These are phyloP conservation scores for Blastobotrys persicus DNA, from an alignment of 1,139 yeast species.

Conservation along the genomic window DNA sequence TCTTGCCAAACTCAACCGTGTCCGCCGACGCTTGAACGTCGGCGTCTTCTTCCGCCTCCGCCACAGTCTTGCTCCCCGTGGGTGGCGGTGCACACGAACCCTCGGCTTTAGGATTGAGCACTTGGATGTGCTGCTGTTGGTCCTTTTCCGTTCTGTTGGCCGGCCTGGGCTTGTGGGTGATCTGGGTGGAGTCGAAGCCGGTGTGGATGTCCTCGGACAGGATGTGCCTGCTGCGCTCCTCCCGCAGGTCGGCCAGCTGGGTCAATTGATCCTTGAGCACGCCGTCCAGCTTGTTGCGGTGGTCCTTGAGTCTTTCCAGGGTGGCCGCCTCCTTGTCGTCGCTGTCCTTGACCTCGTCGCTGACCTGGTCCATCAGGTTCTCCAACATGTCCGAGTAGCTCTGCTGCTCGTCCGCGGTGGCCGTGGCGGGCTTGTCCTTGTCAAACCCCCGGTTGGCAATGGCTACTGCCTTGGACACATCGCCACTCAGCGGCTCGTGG, in stretches of 20 bases:
- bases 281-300: conserved; percentile 34
- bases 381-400: conserved; percentile 91
- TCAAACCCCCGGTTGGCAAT: conserved; percentile 29
- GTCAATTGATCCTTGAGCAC: conserved; percentile 57
- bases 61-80: conserved; percentile 7
- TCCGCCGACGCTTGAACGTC: conserved; percentile 56
- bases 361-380: conserved; percentile 71
- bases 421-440: conserved; percentile 41
- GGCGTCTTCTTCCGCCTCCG: conserved; percentile 37
- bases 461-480: conserved; percentile 37
- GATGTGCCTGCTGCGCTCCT: conserved; percentile 72
- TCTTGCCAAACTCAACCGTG: conserved; percentile 62
- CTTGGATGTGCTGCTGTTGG: conserved; percentile 36
- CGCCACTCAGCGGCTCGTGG: conserved; percentile 33
- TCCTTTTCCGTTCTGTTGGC: conserved; percentile 21
- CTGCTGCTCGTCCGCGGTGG: conserved; percentile 60
- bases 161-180: conserved; percentile 56
- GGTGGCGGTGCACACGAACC: conserved; percentile 19
- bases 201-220: conserved; percentile 89
- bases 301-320: conserved; percentile 34
- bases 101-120: conserved; percentile 31
- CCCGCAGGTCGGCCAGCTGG: conserved; percentile 63
- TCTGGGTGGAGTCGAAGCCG: conserved; percentile 85
- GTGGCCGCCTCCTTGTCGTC: conserved; percentile 39
- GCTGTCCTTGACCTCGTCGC: conserved; percentile 60